These are phyloP conservation scores for Kluyveromyces sp. DNA, from an alignment of 1,139 yeast genomes.

Conservation along the genomic window DNA sequence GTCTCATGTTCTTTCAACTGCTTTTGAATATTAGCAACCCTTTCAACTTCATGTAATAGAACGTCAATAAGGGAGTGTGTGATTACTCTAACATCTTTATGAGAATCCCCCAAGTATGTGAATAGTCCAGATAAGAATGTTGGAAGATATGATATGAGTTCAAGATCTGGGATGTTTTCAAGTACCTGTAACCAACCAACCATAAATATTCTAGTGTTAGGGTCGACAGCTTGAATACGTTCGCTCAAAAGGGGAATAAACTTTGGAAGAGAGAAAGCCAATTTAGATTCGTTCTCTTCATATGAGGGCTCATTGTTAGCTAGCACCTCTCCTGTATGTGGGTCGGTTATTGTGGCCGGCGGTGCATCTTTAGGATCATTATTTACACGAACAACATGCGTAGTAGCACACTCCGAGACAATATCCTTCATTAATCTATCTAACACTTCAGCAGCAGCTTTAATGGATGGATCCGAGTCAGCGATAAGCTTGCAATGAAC, in stretches of 20 bases:
- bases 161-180: constrained; percentile 89
- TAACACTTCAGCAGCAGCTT: constrained; percentile 90
- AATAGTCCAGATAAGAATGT: constrained; percentile 82
- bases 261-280: constrained; percentile 78
- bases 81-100: constrained; percentile 80
- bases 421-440: constrained; percentile 90
- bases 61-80: constrained; percentile 72
- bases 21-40: constrained; percentile 59
- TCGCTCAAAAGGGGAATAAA: constrained; percentile 88
- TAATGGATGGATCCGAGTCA: constrained; percentile 85
- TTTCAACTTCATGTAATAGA: constrained; percentile 71
- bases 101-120: constrained; percentile 72
- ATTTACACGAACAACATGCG: constrained; percentile 74
- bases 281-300: constrained; percentile 27
- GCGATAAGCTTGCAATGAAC: constrained; percentile 85
- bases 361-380: constrained; percentile 40
- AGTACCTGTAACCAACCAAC: constrained; percentile 89
- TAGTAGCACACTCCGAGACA: constrained; percentile 90
- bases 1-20: constrained; percentile 6
- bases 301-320: constrained; percentile 53
- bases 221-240: constrained; percentile 85
- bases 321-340: constrained; percentile 44
- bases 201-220: constrained; percentile 83
- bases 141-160: constrained; percentile 78
- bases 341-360: constrained; percentile 39